Evolutionary conservation across 2,329 filamentous ascomycete species (phyloP).

Genomic region (Chlorencoelia australis): DNA sequence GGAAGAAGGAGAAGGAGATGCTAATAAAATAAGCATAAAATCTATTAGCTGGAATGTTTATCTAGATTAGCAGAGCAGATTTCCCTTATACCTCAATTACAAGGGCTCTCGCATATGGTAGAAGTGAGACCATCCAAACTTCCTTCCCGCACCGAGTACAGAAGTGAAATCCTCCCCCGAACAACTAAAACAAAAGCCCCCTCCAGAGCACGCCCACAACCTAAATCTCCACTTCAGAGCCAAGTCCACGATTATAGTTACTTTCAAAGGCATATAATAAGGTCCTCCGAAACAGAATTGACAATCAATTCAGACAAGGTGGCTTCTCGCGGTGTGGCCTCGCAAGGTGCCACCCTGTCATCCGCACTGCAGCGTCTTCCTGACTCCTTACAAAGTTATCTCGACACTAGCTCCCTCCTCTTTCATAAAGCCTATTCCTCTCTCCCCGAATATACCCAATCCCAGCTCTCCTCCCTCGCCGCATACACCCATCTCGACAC

Average conservation of each 20-base stretch:
- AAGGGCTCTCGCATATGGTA: too few relatives aligned
- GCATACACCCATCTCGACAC: conserved; percentile 23
- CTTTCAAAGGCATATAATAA: too few relatives aligned
- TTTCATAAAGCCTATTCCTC: conserved; percentile 36
- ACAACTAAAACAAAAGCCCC: conserved; percentile 1
- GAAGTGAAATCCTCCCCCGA: too few relatives aligned
- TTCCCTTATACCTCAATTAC: too few relatives aligned
- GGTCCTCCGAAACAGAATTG: too few relatives aligned
- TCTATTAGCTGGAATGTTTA: too few relatives aligned
- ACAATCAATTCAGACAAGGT: conserved; percentile 24
- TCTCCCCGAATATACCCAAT: conserved; percentile 20
- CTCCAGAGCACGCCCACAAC: conserved; percentile 3
- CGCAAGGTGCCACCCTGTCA: conserved; percentile 45
- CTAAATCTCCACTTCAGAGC: conserved; percentile 7
- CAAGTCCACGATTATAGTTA: too few relatives aligned
- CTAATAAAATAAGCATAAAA: too few relatives aligned
- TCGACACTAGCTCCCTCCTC: conserved; percentile 42
- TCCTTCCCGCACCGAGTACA: too few relatives aligned
- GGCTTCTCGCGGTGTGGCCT: conserved; percentile 39
- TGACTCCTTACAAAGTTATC: conserved; percentile 39
- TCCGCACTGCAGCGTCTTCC: conserved; percentile 46
- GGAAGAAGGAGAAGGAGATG: too few relatives aligned
- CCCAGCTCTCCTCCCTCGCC: conserved; percentile 20
- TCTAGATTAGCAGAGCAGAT: too few relatives aligned
- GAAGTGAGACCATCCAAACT: too few relatives aligned